Evolutionary conservation across 139 green algal genomes (phyloP).

Genomic region (Chlorella sp.): DNA sequence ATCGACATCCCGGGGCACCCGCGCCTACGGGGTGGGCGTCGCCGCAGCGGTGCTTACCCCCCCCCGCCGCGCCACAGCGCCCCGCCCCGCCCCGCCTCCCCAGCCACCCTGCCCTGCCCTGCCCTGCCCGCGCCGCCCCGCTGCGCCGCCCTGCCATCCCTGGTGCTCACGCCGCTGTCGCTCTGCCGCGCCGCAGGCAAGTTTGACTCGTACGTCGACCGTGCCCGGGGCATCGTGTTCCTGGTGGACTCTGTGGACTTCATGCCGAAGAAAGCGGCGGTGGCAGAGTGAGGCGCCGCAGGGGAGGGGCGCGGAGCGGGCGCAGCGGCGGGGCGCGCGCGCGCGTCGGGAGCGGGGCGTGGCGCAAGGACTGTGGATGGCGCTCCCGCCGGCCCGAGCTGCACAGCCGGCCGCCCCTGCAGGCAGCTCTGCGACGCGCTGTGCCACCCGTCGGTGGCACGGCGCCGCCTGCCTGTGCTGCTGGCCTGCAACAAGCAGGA

Average conservation of each 20-base stretch:
- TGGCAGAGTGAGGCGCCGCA: slow-evolving; percentile 46
- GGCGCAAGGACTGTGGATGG: no score
- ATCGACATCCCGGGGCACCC: no score
- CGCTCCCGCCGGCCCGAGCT: no score
- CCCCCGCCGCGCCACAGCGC: background rate
- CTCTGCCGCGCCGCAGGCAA: slow-evolving; percentile 64
- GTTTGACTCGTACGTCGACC: slow-evolving; percentile 54
- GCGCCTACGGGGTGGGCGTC: no score
- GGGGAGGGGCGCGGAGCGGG: background rate
- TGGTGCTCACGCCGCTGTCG: slow-evolving; percentile 91
- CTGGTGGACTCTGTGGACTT: slow-evolving; percentile 87
- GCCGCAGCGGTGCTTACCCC: no score
- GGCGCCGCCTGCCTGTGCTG: slow-evolving; percentile 76
- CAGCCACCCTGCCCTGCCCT: no score
- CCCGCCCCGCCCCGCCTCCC: slow-evolving; percentile 29
- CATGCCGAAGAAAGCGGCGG: slow-evolving; percentile 62
- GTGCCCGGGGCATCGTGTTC: slow-evolving; percentile 79
- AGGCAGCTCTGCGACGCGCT: slow-evolving; percentile 62
- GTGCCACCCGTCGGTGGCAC: slow-evolving; percentile 45
- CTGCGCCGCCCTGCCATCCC: no score
- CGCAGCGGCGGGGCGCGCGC: background rate
- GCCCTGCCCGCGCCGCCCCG: no score
- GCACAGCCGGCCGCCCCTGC: background rate
- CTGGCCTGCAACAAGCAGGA: slow-evolving; percentile 95
- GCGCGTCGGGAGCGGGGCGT: no score